Base-by-base conservation (phyloP, 1,284 basidiomycete genomes). In the Papiliotrema nemorosa region DNA sequence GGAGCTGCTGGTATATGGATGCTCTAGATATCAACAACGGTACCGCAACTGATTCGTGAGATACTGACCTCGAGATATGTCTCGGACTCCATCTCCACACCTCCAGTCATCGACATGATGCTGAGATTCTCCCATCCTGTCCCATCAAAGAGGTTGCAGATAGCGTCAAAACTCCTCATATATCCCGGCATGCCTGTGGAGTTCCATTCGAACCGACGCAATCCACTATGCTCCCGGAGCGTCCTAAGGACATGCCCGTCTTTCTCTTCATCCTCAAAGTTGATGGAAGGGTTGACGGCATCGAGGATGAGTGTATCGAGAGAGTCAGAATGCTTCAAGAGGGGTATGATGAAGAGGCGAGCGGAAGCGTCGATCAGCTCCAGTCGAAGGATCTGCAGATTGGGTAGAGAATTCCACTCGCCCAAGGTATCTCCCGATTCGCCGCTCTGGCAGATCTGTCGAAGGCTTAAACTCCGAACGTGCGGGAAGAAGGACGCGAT, bases 11-110 rank as follows among this genome's bases (percentile, higher is more conserved):
- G 42, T 13, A 44, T 31, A 31, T 33, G 27, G 4, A 44, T 44
- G 29, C 34, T 44, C 42, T 44, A 21, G 14, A 31, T 12, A 22
- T 26, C 27, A 44, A 18, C 12, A 14, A 14, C 14, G 40, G 9
- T 42, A 13, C n/a, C n/a, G n/a, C n/a, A n/a, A n/a, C n/a, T n/a
- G n/a, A n/a, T n/a, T 31, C 14, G 29, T 31, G 29, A 31, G 29
- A 31, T 7, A 31, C 42, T 44, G 29, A 44, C 42, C 31, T 44
- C 42, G 29, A 44, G 5, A 34, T 44, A 44, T 18, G 42, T 44
- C 42, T 44, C 42, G 10, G 42, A 33, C 20, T 44, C 42, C 42
- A 34, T 33, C 18, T 44, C 27, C 18, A 44, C 31, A 18, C 42
- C 31, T 22, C 29, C 42, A n/a, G 14, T 18, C 29, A 33, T 33